Evolutionary conservation across 192 early-diverging fungal species (phyloP), one percentile per base, ranked within the genome.

Genomic region (Phlyctochytrium bullatum): DNA sequence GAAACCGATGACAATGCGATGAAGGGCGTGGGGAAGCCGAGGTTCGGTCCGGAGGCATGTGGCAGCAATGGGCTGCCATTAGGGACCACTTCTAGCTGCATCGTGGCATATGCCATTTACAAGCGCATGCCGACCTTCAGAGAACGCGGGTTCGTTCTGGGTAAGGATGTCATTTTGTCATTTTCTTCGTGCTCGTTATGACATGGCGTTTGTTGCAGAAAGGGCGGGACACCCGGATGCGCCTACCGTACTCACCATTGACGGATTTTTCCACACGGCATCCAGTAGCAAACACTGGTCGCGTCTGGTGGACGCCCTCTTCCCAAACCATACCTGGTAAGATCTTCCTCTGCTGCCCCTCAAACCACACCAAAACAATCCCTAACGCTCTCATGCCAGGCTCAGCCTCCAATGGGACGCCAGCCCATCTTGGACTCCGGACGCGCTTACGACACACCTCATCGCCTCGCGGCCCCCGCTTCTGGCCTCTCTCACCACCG

Each of bases 401-500:
- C 1, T 72, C 16, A 66, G 64, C 31, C 30, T 72, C 2, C 70
- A 72, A 66, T 72, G 70, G 70, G 70, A 72, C 58, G 70, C 70
- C 12, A 28, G 35, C 59, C 30, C 63, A 6, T 2, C 63, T 4
- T 36, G 36, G 40, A 54, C 50, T 12, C 4, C 16, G 23, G 40
- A 34, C 20, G 3, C 20, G 24, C 40, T 52, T 47, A n/a, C n/a
- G n/a, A n/a, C n/a, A n/a, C n/a, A n/a, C n/a, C 12, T 23, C 47
- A 14, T 12, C 17, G 17, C 47, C 62, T 2, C 29, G 12, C 30
- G 20, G 25, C 29, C 50, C 3, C 17, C 28, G 31, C 47, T 52
- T 31, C 34, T 36, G 12, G 66, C 53, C 27, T 6, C 24, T 6
- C 40, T 59, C 27, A 36, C 31, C 25, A 62, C 3, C 16, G 29